Conservation (phyloP, 2,329 filamentous ascomycete genomes). For the Sclerotinia glacialis region DNA sequence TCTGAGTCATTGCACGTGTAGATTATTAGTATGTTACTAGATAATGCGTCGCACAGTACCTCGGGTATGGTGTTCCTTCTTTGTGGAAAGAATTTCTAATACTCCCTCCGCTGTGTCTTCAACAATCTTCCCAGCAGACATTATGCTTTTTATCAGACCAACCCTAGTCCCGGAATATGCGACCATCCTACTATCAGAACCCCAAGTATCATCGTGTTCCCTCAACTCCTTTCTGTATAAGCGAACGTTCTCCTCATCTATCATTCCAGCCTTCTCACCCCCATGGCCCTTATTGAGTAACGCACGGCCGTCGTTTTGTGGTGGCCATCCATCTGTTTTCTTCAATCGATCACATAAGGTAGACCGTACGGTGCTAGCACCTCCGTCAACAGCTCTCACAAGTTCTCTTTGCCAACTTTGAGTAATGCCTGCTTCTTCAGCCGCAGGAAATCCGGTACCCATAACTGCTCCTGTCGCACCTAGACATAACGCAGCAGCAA, state of each 20-base stretch:
- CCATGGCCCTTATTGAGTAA: constrained; percentile 54
- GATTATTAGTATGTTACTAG: neutral
- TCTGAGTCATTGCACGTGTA: neutral
- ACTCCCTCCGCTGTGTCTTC: neutral
- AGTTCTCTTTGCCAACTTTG: constrained; percentile 49
- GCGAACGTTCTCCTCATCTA: constrained; percentile 42
- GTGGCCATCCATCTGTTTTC: constrained; percentile 57
- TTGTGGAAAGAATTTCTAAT: neutral
- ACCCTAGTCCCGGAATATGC: constrained; percentile 62
- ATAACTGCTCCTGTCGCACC: constrained; percentile 46
- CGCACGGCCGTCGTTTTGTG: constrained; percentile 54
- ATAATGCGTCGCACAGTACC: neutral
- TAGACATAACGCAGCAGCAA: constrained; percentile 39
- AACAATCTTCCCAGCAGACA: constrained; percentile 52
- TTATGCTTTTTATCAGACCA: constrained; percentile 53
- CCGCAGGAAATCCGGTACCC: constrained; percentile 51
- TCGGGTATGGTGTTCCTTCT: neutral
- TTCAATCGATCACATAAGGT: constrained; percentile 51
- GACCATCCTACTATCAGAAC: constrained; percentile 51
- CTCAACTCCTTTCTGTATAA: constrained; percentile 46
- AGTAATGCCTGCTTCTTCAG: constrained; percentile 46
- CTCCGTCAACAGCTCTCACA: constrained; percentile 48
- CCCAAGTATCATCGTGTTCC: constrained; percentile 52
- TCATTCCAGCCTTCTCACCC: constrained; percentile 43
- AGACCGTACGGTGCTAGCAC: constrained; percentile 48